Percentiles rank a stretch among this genome's conserved stretches.
Evolutionary conservation across 352 stramenopile genomes (phyloP).

Genomic region (Pythium periplocum): DNA sequence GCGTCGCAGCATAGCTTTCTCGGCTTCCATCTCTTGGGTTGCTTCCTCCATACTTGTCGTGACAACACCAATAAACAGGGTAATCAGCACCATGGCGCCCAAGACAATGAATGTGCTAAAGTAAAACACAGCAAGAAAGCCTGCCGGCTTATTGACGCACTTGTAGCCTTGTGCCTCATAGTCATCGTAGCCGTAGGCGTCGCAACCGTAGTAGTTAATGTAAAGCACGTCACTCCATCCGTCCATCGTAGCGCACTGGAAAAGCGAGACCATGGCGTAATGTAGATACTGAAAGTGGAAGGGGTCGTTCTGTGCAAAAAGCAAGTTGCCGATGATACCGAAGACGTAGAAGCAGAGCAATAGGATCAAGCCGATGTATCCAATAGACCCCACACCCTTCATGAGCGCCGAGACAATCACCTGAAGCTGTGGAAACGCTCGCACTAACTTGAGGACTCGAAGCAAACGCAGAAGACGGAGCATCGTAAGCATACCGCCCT

Average conservation of each 20-base stretch:
- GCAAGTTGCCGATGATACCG: slow-evolving; percentile 87
- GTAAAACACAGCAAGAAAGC: slow-evolving; percentile 60
- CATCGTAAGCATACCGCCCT: slow-evolving; percentile 79
- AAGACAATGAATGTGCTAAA: slow-evolving; percentile 83
- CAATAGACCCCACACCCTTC: slow-evolving; percentile 82
- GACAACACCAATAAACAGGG: slow-evolving; percentile 89
- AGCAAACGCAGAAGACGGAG: slow-evolving; percentile 76
- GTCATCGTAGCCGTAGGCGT: slow-evolving; percentile 73
- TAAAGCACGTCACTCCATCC: slow-evolving; percentile 89
- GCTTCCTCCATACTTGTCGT: slow-evolving; percentile 90
- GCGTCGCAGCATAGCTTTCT: slow-evolving; percentile 60
- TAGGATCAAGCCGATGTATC: slow-evolving; percentile 88
- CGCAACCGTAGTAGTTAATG: slow-evolving; percentile 89
- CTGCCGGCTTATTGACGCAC: slow-evolving; percentile 38
- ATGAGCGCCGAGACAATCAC: slow-evolving; percentile 90
- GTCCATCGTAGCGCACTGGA: slow-evolving; percentile 84
- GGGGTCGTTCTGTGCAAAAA: slow-evolving; percentile 85
- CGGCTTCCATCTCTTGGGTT: slow-evolving; percentile 77
- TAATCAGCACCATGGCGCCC: slow-evolving; percentile 86
- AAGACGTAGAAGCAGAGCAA: slow-evolving; percentile 90
- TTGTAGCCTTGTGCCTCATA: slow-evolving; percentile 48
- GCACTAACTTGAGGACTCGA: slow-evolving; percentile 84
- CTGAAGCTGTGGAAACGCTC: slow-evolving; percentile 80
- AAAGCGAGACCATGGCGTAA: slow-evolving; percentile 87
- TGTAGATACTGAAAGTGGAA: slow-evolving; percentile 87